These are phyloP conservation scores for Oidiodendron maius DNA, from an alignment of 495 filamentous ascomycete genomes.

Conservation along the genomic window DNA sequence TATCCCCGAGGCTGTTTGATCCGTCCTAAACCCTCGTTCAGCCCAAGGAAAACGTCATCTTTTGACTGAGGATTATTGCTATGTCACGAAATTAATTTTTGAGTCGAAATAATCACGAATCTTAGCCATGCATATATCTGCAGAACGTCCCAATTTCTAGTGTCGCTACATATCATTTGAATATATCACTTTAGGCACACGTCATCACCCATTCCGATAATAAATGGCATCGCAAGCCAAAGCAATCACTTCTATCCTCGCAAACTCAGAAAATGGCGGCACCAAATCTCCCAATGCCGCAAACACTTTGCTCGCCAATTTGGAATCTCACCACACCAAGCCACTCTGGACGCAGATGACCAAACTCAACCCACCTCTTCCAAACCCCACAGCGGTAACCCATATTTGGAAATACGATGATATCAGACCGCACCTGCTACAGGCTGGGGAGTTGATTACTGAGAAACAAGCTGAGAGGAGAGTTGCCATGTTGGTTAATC, in stretches of 20 bases:
- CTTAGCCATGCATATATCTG: no score
- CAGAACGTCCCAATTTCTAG: no score
- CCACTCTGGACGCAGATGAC: slow-evolving; percentile 42
- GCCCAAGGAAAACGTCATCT: no score
- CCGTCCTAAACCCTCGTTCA: no score
- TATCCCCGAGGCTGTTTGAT: no score
- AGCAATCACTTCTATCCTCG: neutral
- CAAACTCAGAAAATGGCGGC: neutral
- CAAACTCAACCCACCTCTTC: slow-evolving; percentile 34
- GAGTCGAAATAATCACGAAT: no score
- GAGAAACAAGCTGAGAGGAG: slow-evolving; percentile 39
- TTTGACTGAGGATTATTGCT: no score
- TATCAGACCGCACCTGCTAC: slow-evolving; percentile 33
- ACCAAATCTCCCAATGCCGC: no score
- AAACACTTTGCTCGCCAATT: slow-evolving; percentile 14
- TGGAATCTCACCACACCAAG: slow-evolving; percentile 16
- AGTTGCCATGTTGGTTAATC: slow-evolving; percentile 44
- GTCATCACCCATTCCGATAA: neutral
- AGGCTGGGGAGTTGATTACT: slow-evolving; percentile 33
- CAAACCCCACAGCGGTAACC: slow-evolving; percentile 34
- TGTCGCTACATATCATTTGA: no score
- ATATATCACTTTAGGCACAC: neutral
- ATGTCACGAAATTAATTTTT: no score
- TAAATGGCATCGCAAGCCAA: neutral
- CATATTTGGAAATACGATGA: slow-evolving; percentile 35